Conservation (phyloP, 495 filamentous ascomycete species). For the Penicillium maclennaniae region DNA sequence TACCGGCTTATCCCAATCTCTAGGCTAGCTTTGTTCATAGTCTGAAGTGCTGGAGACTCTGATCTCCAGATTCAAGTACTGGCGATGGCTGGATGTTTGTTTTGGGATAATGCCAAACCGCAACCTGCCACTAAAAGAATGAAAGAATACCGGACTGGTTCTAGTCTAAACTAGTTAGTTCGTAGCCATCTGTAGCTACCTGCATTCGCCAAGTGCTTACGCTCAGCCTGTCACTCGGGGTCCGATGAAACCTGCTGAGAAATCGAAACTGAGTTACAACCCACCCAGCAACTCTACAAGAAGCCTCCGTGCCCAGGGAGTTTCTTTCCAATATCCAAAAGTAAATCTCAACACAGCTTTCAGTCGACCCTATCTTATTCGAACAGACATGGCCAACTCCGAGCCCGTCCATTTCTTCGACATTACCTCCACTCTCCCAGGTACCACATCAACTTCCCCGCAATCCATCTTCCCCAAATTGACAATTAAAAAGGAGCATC, state of each 20-base stretch:
- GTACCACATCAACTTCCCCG: slow-evolving; percentile 14
- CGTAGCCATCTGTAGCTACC: too few species aligned
- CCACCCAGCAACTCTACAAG: neutral
- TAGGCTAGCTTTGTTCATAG: neutral
- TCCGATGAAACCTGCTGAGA: slow-evolving; percentile 4
- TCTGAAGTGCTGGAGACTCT: too few species aligned
- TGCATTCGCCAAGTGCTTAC: too few species aligned
- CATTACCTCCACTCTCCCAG: slow-evolving; percentile 30
- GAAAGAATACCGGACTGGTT: neutral
- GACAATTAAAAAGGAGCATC: slow-evolving; percentile 21
- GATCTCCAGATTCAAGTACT: neutral
- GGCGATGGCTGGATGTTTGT: neutral
- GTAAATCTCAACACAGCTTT: too few species aligned
- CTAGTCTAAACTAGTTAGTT: neutral
- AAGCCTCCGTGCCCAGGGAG: neutral
- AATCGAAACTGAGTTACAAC: slow-evolving; percentile 2
- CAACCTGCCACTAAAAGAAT: neutral
- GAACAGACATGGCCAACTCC: slow-evolving; percentile 23
- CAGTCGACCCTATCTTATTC: neutral
- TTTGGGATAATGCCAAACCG: neutral
- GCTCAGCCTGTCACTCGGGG: neutral
- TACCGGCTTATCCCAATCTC: neutral
- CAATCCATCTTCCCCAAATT: neutral
- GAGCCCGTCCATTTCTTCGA: slow-evolving; percentile 41
- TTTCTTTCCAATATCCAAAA: neutral